Evolutionary conservation across 768 basidiomycete species (phyloP).

Genomic region (Cyclocybe cylindracea): DNA sequence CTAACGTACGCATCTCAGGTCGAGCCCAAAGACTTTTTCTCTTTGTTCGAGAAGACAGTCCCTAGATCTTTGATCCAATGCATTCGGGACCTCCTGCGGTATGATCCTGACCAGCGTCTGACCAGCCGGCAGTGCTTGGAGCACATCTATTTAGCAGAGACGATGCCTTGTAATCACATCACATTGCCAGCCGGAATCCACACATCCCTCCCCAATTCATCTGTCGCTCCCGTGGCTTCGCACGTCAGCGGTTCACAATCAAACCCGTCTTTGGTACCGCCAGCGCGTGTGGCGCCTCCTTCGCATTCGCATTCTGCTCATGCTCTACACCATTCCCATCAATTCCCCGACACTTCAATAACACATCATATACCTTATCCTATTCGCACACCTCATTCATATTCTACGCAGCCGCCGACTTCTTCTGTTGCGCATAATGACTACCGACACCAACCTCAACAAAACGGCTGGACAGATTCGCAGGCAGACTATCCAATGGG

Average conservation of each 20-base stretch:
- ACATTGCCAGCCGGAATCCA: conserved; percentile 59
- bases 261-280: conserved; percentile 31
- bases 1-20: conserved; percentile 40
- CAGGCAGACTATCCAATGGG: conserved; percentile 65
- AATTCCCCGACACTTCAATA: conserved; percentile 47
- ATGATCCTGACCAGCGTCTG: conserved; percentile 85
- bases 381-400: conserved; percentile 18
- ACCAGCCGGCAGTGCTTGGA: conserved; percentile 87
- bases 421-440: conserved; percentile 24
- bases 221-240: conserved; percentile 27
- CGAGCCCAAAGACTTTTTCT: conserved; percentile 63
- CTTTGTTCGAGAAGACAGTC: conserved; percentile 76
- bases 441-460: conserved; percentile 32
- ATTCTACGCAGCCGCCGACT: conserved; percentile 18
- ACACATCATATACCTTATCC: conserved; percentile 58
- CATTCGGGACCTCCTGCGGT: conserved; percentile 88
- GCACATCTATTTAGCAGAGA: conserved; percentile 88
- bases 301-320: conserved; percentile 49
- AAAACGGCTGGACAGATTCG: conserved; percentile 24
- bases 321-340: conserved; percentile 37
- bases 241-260: conserved; percentile 36
- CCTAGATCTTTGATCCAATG: conserved; percentile 86
- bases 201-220: conserved; percentile 37
- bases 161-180: conserved; percentile 63
- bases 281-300: conserved; percentile 38